Percentiles rank a stretch among this genome's conserved stretches.
These are phyloP conservation scores for Dunaliella salina DNA, from an alignment of 163 green algal species.

Conservation along the genomic window DNA sequence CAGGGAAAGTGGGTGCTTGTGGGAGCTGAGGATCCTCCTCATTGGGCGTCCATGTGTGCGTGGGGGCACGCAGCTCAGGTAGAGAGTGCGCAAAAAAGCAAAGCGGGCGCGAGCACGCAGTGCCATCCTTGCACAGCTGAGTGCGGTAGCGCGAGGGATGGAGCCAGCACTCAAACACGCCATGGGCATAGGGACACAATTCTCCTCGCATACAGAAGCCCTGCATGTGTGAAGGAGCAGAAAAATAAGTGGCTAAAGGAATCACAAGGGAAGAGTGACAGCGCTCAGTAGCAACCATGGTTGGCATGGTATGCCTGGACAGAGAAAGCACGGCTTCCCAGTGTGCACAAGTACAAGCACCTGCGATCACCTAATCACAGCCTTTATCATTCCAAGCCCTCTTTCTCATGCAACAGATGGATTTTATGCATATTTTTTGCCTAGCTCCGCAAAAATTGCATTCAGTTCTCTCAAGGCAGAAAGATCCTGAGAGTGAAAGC, in stretches of 20 bases:
- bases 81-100: slow-evolving; percentile 87
- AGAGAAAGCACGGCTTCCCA: no score
- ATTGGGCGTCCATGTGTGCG: slow-evolving; percentile 49
- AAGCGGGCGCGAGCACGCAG: slow-evolving; percentile 58
- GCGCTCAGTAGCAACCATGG: no score
- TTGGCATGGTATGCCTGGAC: no score
- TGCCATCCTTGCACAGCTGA: slow-evolving; percentile 78
- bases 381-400: no score
- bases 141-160: slow-evolving; percentile 81
- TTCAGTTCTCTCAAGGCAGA: no score
- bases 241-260: not conserved
- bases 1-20: slow-evolving; percentile 12
- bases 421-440: no score
- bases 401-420: no score
- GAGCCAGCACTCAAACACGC: slow-evolving; percentile 88
- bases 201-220: slow-evolving; percentile 72
- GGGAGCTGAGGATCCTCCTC: slow-evolving; percentile 31
- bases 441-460: no score
- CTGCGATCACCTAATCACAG: no score
- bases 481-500: no score
- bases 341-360: no score
- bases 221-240: slow-evolving; percentile 7
- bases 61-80: slow-evolving; percentile 68
- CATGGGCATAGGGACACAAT: slow-evolving; percentile 77
- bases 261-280: no score